Percentiles rank a stretch among this genome's conserved stretches.
These are phyloP conservation scores for Sutorius australiensis DNA, from an alignment of 768 basidiomycete genomes.

Conservation along the genomic window DNA sequence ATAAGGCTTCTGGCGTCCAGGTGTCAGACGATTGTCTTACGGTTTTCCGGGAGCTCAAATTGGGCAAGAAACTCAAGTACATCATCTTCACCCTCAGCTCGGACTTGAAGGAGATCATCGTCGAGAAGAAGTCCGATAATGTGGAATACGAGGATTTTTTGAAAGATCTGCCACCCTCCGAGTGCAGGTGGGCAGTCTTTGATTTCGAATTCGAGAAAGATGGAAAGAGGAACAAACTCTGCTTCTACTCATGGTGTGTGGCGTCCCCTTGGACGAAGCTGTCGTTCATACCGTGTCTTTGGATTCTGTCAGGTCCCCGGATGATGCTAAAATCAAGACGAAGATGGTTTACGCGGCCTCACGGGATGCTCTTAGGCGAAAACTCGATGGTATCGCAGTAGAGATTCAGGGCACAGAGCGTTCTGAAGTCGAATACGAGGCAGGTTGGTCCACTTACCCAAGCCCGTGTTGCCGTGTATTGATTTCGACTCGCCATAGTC, in stretches of 20 bases:
- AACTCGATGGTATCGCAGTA: slow-evolving; percentile 70
- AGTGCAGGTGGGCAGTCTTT: slow-evolving; percentile 87
- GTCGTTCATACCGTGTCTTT: neutral
- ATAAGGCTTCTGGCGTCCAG: slow-evolving; percentile 37
- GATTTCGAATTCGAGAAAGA: slow-evolving; percentile 83
- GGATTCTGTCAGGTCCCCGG: slow-evolving; percentile 70
- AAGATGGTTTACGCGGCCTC: slow-evolving; percentile 98
- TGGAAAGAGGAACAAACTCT: slow-evolving; percentile 82
- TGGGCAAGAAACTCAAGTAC: slow-evolving; percentile 67
- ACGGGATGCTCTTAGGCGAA: slow-evolving; percentile 70
- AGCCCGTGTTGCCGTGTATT: neutral
- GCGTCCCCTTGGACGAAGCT: neutral
- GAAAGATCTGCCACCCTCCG: slow-evolving; percentile 59
- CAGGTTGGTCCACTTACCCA: slow-evolving; percentile 43
- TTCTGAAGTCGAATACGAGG: slow-evolving; percentile 66
- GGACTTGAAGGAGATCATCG: slow-evolving; percentile 64
- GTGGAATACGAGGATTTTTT: slow-evolving; percentile 71
- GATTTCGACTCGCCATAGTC: slow-evolving; percentile 11
- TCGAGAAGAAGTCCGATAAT: slow-evolving; percentile 55
- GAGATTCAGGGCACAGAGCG: slow-evolving; percentile 87
- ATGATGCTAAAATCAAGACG: slow-evolving; percentile 74
- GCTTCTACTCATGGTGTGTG: slow-evolving; percentile 83
- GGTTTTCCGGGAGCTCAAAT: slow-evolving; percentile 18
- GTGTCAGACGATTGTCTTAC: slow-evolving; percentile 50
- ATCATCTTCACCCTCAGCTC: slow-evolving; percentile 73